These are phyloP conservation scores for Aphanomyces euteiches DNA, from an alignment of 352 stramenopile genomes.

Conservation along the genomic window DNA sequence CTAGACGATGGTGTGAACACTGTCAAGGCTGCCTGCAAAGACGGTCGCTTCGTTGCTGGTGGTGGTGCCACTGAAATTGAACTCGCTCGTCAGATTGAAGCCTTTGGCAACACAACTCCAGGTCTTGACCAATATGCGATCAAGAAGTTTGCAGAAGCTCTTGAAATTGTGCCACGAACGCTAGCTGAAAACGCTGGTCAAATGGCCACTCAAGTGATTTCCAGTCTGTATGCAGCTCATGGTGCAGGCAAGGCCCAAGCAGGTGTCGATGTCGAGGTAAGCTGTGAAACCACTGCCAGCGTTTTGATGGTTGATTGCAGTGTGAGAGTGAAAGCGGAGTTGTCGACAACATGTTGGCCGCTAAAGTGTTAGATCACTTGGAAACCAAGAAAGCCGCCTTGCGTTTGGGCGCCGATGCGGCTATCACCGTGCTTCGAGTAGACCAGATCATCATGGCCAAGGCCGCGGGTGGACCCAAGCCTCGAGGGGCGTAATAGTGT, in stretches of 20 bases:
- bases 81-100: conserved; percentile 91
- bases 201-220: conserved; percentile 92
- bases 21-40: conserved; percentile 93
- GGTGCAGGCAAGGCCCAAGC: conserved; percentile 86
- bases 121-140: conserved; percentile 99
- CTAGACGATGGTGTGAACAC: conserved; percentile 97
- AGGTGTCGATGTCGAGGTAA: conserved; percentile 94
- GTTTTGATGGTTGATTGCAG: conserved; percentile 25
- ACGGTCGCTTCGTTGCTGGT: conserved; percentile 93
- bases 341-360: conserved; percentile 65
- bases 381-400: conserved; percentile 96
- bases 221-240: conserved; percentile 92
- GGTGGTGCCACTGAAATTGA: conserved; percentile 95
- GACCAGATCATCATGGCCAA: conserved; percentile 99
- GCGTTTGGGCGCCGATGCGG: conserved; percentile 95
- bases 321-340: conserved; percentile 71
- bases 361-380: conserved; percentile 92
- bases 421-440: conserved; percentile 97
- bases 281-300: conserved; percentile 22
- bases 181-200: conserved; percentile 97
- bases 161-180: conserved; percentile 97
- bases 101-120: conserved; percentile 92
- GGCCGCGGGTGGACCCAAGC: conserved; percentile 92
- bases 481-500: conserved; percentile 58
- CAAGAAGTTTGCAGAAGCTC: conserved; percentile 97